These are phyloP conservation scores for Colletotrichum sp. DNA, from an alignment of 2,329 filamentous ascomycete genomes.

Conservation along the genomic window DNA sequence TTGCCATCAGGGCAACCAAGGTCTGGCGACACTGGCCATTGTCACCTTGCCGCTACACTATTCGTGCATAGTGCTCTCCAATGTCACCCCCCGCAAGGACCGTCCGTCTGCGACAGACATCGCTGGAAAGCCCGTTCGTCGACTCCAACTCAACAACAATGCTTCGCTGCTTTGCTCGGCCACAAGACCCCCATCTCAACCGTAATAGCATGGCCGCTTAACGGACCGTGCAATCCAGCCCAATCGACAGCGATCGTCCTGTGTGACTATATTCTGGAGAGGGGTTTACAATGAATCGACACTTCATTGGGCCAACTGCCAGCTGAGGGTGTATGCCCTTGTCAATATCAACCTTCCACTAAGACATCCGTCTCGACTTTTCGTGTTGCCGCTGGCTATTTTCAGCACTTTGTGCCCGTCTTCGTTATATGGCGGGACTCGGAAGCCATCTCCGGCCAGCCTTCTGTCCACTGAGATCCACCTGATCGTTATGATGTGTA, in stretches of 20 bases:
- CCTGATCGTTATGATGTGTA: not conserved
- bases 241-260: not conserved
- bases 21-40: not conserved
- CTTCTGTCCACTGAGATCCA: not conserved
- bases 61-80: not conserved
- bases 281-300: not conserved
- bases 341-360: not conserved
- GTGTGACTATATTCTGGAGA: not conserved
- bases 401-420: not conserved
- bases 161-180: not conserved
- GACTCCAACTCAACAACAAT: not conserved
- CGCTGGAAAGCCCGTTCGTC: not conserved
- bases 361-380: not conserved
- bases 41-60: not conserved
- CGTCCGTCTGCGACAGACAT: conserved; percentile 1
- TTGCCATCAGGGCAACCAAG: not conserved
- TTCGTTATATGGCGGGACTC: not conserved
- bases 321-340: not conserved
- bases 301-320: not conserved
- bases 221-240: not conserved
- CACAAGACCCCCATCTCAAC: not conserved
- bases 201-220: not conserved
- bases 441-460: not conserved
- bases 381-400: not conserved
- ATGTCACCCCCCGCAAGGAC: not conserved